These are phyloP conservation scores for Lentithecium fluviatile DNA, from an alignment of 495 filamentous ascomycete genomes.

Conservation along the genomic window DNA sequence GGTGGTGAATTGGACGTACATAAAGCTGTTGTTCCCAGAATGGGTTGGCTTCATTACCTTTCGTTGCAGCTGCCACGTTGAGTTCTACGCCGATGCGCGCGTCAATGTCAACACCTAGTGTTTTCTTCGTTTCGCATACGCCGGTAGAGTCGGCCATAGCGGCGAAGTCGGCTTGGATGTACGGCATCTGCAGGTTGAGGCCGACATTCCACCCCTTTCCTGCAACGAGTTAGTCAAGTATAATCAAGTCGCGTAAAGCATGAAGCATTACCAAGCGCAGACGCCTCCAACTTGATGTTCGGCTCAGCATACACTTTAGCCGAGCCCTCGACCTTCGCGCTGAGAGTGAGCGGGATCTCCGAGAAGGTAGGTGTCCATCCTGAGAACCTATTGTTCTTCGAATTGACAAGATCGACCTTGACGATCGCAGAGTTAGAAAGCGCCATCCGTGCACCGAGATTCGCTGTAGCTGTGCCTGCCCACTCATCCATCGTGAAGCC, in stretches of 20 bases:
- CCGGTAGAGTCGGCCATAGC: constrained; percentile 23
- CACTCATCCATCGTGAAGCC: constrained; percentile 25
- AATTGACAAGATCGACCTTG: constrained; percentile 23
- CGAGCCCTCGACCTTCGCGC: constrained; percentile 19
- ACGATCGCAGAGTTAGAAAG: constrained; percentile 25
- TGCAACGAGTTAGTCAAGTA: neutral
- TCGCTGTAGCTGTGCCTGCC: constrained; percentile 12
- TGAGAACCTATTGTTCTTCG: constrained; percentile 20
- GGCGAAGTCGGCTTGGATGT: constrained; percentile 25
- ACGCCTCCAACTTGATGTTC: constrained; percentile 21
- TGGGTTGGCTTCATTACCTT: constrained; percentile 22
- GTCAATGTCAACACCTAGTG: constrained; percentile 23
- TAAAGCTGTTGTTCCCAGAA: constrained; percentile 26
- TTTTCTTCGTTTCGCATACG: constrained; percentile 21
- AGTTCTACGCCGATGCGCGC: constrained; percentile 24
- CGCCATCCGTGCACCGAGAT: constrained; percentile 13
- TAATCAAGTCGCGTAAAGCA: neutral
- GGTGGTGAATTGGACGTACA: constrained; percentile 3
- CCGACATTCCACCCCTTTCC: constrained; percentile 20
- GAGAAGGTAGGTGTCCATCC: constrained; percentile 26
- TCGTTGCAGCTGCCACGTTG: constrained; percentile 7
- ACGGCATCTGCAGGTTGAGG: constrained; percentile 24
- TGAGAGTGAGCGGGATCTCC: constrained; percentile 13
- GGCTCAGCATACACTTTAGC: constrained; percentile 23
- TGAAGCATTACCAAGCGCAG: constrained; percentile 15